These are phyloP conservation scores for Colletotrichum sp. DNA, from an alignment of 2,329 filamentous ascomycete genomes.

Conservation along the genomic window DNA sequence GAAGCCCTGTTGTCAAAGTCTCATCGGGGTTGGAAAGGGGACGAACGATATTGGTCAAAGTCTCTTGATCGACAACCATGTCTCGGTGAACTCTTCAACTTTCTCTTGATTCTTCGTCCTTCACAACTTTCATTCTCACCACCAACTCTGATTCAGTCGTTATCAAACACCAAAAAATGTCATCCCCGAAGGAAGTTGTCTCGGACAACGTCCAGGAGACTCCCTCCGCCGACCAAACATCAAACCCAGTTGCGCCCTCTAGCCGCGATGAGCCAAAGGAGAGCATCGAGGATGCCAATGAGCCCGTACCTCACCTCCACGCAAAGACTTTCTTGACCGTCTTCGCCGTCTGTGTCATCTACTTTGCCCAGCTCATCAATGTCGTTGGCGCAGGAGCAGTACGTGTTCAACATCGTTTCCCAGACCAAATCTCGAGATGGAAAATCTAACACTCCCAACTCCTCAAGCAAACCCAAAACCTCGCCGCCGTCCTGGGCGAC, in stretches of 20 bases:
- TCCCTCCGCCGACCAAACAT: not conserved
- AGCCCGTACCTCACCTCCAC: not conserved
- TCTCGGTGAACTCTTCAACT: not conserved
- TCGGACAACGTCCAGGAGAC: not conserved
- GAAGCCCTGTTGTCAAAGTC: not conserved
- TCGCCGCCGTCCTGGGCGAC: conserved; percentile 30
- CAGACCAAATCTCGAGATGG: not conserved
- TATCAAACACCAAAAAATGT: not conserved
- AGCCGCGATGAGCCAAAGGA: not conserved
- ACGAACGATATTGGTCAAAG: not conserved
- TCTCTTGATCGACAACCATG: not conserved
- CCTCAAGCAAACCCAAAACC: conserved; percentile 35
- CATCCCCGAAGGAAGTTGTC: not conserved
- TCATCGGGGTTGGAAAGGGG: not conserved
- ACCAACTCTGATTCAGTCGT: not conserved
- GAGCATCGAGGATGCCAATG: not conserved
- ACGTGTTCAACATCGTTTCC: not conserved
- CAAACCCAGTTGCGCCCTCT: not conserved
- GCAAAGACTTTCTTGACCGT: not conserved
- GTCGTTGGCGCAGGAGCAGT: not conserved
- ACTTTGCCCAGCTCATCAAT: not conserved
- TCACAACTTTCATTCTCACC: not conserved
- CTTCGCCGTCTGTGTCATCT: not conserved
- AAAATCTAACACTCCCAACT: not conserved
- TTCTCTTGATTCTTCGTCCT: not conserved